A percentile compares a stretch with the other conserved stretches of the same genome.
Conservation (phyloP, 768 basidiomycete species). For the Leccinum obscurum region DNA sequence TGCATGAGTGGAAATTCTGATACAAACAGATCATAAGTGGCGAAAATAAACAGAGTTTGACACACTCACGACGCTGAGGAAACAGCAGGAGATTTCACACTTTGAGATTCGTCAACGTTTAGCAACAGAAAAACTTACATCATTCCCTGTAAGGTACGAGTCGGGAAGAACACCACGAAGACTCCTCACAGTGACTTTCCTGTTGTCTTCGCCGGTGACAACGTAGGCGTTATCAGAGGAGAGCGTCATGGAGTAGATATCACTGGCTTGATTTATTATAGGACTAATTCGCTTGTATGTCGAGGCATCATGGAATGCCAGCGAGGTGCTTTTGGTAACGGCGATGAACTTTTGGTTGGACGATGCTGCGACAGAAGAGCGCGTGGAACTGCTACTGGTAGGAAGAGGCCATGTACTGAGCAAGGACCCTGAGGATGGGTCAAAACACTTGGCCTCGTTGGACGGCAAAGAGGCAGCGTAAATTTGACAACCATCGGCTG, state of each 20-base stretch:
- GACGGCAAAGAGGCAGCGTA: neutral
- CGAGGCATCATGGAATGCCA: neutral
- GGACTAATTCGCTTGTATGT: neutral
- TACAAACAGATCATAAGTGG: accelerated
- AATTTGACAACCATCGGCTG: neutral
- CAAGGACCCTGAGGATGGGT: neutral
- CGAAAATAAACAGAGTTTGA: accelerated
- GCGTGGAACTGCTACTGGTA: too few relatives aligned
- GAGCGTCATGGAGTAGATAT: neutral
- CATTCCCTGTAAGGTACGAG: neutral
- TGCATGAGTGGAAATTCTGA: neutral
- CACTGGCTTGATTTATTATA: neutral
- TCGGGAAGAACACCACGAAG: neutral
- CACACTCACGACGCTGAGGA: neutral
- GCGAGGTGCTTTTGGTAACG: neutral
- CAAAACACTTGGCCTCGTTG: neutral
- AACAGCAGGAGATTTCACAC: too few relatives aligned
- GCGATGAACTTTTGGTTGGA: neutral
- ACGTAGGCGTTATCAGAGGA: neutral
- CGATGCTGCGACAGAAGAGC: neutral
- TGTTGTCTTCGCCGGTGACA: neutral
- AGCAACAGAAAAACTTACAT: neutral
- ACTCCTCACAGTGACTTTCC: neutral
- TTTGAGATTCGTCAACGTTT: neutral
- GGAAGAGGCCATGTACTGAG: neutral